Percentiles rank a stretch among this genome's conserved stretches.
phyloP scores from a whole-genome alignment of 352 stramenopile genomes.

The Stramenopiles sp. region DNA sequence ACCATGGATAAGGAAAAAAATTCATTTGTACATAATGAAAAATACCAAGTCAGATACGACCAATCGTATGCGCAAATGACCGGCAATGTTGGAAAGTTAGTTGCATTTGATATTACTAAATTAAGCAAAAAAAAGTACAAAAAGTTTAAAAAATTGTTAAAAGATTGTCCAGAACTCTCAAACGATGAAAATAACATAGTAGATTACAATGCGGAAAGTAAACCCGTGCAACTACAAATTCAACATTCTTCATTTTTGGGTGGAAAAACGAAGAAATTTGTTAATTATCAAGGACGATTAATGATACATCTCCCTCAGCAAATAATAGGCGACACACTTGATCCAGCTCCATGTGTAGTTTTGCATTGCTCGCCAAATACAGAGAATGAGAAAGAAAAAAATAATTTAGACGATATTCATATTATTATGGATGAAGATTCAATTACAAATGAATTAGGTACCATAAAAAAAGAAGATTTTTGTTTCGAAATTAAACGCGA shows the following conservation, averaged over 20 bases:
- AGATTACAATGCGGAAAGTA: not conserved
- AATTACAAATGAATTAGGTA: not conserved
- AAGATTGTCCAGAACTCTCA: not conserved
- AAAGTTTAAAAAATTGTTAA: not conserved
- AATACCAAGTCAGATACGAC: too few species aligned
- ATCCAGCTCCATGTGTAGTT: not conserved
- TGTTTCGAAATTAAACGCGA: not conserved
- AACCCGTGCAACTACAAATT: not conserved
- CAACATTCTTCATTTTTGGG: not conserved
- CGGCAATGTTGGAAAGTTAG: not conserved
- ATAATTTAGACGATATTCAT: not conserved
- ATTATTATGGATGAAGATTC: not conserved
- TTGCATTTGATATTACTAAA: not conserved
- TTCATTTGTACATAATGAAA: too few species aligned
- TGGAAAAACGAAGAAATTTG: not conserved
- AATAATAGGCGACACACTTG: not conserved
- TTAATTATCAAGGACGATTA: not conserved
- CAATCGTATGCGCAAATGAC: too few species aligned
- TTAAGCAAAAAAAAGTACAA: not conserved
- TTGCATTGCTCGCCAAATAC: not conserved
- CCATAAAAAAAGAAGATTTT: not conserved
- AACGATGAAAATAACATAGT: not conserved
- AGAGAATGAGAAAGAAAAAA: not conserved
- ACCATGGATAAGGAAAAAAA: too few species aligned
- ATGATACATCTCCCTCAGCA: not conserved